Base-by-base conservation (phyloP, 352 stramenopile species). In the Phytophthora sojae region DNA sequence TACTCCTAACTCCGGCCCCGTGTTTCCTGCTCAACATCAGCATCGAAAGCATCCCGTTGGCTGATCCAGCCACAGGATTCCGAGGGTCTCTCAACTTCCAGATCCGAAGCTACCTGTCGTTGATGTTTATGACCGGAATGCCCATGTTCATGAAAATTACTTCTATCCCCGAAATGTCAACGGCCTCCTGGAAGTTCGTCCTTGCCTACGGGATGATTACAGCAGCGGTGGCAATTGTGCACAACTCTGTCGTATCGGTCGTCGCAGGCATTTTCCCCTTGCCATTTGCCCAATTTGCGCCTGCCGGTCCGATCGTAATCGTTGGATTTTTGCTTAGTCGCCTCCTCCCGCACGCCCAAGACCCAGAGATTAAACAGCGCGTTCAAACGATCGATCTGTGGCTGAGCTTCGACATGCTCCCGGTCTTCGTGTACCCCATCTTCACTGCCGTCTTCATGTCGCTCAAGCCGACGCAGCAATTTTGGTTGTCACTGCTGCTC, bases 401-500 rank as follows among this genome's bases (percentile, higher is more conserved):
- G 32, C 17, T 70, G 7, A 23, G 2, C 1, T 39, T 79, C 29
- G 67, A 72, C 12, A 37, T 67, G 15, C 3, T 73, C 7, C 30
- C 74, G 3, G 25, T 84, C 6, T 14, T 83, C 12, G 53, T 76
- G 15, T 82, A 84, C 51, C 67, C 73, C 0, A 35, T 64, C 23
- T 82, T 79, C 49, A 75, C 66, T 7, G 70, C 76, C 4, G 59
- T 32, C 29, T 32, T 32, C 39, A 62, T 57, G 37, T 70, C 50
- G 25, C 67, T 84, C 21, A 64, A 57, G 6, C 52, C 60, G 0
- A n/a, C 42, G 1, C 35, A 65, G 0, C 76, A 86, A 19, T 12
- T 69, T 11, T 66, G 52, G 57, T 56, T 83, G 17, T 81, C 79
- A 0, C 37, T 81, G 19, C 50, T 76, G 8, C 67, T 82, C 9